phyloP scores from a whole-genome alignment of 2,329 filamentous ascomycete species.

The Neophaeococcomyces aloes region DNA sequence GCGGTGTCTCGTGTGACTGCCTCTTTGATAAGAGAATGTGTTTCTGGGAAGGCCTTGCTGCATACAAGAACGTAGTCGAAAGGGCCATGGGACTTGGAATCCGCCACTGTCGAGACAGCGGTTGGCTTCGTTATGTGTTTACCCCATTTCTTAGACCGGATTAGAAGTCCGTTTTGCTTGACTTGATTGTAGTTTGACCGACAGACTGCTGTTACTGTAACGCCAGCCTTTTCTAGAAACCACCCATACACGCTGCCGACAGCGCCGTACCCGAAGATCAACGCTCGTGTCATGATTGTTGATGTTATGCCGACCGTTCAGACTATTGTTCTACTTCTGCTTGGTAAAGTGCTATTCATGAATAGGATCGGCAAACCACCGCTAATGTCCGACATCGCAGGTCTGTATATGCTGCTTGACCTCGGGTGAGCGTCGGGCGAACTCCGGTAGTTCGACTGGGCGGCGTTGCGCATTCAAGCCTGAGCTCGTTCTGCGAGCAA shows the following conservation, averaged over 20 bases:
- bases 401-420: not conserved
- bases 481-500: conserved; percentile 50
- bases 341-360: too few relatives aligned
- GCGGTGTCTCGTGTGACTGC: conserved; percentile 31
- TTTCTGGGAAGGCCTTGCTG: conserved; percentile 36
- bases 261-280: conserved; percentile 22
- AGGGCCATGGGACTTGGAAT: conserved; percentile 17
- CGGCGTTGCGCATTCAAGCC: too few relatives aligned
- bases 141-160: conserved; percentile 17
- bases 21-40: conserved; percentile 49
- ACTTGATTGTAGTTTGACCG: conserved; percentile 25
- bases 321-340: too few relatives aligned
- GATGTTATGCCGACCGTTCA: too few relatives aligned
- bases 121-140: conserved; percentile 21
- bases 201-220: conserved; percentile 23
- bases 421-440: not conserved
- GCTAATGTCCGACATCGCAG: conserved; percentile 1
- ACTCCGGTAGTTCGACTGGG: too few relatives aligned
- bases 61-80: conserved; percentile 47
- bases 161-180: conserved; percentile 17
- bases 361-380: not conserved
- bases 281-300: conserved; percentile 8
- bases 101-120: conserved; percentile 36
- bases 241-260: conserved; percentile 23
- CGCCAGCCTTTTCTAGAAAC: conserved; percentile 21